Base-by-base conservation (phyloP, 352 stramenopile genomes). In the Globisporangium cystogenes region DNA sequence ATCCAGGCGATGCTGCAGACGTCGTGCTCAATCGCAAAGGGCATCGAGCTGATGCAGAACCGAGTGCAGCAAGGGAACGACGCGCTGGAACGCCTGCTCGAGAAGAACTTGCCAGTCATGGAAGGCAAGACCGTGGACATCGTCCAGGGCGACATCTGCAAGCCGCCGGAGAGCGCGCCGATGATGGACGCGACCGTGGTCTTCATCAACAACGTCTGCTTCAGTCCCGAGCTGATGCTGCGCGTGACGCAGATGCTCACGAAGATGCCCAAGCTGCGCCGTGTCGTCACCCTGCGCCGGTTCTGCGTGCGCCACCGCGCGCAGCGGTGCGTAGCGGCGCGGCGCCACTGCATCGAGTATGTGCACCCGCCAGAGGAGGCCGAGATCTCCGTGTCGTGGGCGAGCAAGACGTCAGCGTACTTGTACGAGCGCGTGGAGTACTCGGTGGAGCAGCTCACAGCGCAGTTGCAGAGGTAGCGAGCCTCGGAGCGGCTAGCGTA, bases 181-280 rank as follows among this genome's bases (percentile, higher is more conserved):
- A 65, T 91, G 53, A 73, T 72, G 67, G 80, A 91, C 27, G 82
- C 82, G 21, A 91, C 82, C 0, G 82, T 93, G 39, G 72, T 91
- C 41, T 93, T 93, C 53, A 90, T 93, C 58, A 93, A 93, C 64
- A 93, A 93, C 53, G 82, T 93, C 16, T 83, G 83, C 62, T 91
- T 93, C 39, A 74, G 78, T 0, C 82, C 82, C 16, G 68, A 72
- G 44, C 70, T 91, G 39, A 91, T 93, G 82, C 61, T 86, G 27
- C 76, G 82, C 20, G 72, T 91, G 20, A 63, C 85, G 56, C 63
- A 74, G 39, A 70, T 90, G 59, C 67, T 93, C 23, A 77, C 67
- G 40, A 47, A 58, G 31, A 79, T 93, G 64, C 55, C 70, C 6
- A 80, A 87, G 7, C 57, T 93, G 24, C 68, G 70, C 7, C 78